Conservation (phyloP, 1,139 yeast genomes). For the Taiozyma sp. region DNA sequence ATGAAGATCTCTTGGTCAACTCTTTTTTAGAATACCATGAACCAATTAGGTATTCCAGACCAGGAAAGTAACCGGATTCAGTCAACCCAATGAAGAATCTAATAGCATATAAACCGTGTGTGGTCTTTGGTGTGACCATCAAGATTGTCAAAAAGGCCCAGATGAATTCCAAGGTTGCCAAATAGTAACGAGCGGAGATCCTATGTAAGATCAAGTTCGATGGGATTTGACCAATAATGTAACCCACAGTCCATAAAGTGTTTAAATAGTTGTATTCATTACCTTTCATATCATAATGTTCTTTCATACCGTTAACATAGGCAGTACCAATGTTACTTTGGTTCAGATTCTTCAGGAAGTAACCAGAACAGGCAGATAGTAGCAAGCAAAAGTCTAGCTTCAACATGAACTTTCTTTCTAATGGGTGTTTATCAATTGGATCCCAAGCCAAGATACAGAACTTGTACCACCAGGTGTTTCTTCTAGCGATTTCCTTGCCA, state of each 20-base stretch:
- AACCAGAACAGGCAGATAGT: slow-evolving; percentile 41
- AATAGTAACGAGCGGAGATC: slow-evolving; percentile 47
- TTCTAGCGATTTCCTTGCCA: slow-evolving; percentile 14
- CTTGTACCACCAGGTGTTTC: slow-evolving; percentile 20
- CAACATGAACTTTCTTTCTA: slow-evolving; percentile 36
- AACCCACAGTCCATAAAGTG: slow-evolving; percentile 60
- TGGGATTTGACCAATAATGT: slow-evolving; percentile 56
- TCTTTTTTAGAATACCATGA: slow-evolving; percentile 48
- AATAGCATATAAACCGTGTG: slow-evolving; percentile 47
- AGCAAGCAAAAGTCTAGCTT: slow-evolving; percentile 43
- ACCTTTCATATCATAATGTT: slow-evolving; percentile 43
- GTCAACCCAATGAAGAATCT: slow-evolving; percentile 55
- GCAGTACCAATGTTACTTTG: slow-evolving; percentile 45
- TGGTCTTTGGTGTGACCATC: slow-evolving; percentile 39
- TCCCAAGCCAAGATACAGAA: slow-evolving; percentile 27
- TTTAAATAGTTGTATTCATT: slow-evolving; percentile 50
- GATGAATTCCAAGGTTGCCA: slow-evolving; percentile 47
- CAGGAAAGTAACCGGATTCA: slow-evolving; percentile 60
- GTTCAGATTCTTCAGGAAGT: slow-evolving; percentile 37
- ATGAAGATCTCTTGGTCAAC: slow-evolving; percentile 27
- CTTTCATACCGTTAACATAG: slow-evolving; percentile 60
- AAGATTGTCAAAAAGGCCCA: slow-evolving; percentile 57
- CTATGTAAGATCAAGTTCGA: slow-evolving; percentile 51
- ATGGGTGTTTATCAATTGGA: slow-evolving; percentile 43
- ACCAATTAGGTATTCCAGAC: slow-evolving; percentile 38